A percentile compares a stretch with the other conserved stretches of the same genome.
phyloP scores from a whole-genome alignment of 2,329 filamentous ascomycete genomes.

The Diaporthe citrichinensis region DNA sequence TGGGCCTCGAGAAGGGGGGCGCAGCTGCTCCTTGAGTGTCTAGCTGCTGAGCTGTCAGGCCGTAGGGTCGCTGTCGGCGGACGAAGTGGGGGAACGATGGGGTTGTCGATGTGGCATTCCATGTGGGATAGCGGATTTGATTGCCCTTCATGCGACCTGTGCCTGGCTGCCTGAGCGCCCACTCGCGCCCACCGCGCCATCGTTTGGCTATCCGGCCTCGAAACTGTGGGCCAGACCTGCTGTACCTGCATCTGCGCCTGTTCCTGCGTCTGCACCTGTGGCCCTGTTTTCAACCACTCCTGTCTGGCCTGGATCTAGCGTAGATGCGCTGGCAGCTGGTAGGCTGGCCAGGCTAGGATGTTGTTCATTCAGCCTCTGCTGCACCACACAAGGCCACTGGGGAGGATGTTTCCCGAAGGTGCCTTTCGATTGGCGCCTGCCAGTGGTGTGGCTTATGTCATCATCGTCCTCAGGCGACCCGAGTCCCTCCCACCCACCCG shows the following conservation, averaged over 20 bases:
- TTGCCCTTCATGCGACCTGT: constrained; percentile 13
- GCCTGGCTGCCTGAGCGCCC: constrained; percentile 12
- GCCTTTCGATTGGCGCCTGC: too few species aligned
- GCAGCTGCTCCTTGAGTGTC: too few species aligned
- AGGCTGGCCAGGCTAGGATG: not conserved
- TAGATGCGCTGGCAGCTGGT: not conserved
- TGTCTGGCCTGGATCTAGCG: not conserved
- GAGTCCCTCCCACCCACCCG: not conserved
- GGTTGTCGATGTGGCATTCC: constrained; percentile 10
- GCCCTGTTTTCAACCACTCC: not conserved
- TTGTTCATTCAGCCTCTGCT: not conserved
- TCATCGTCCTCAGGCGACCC: not conserved
- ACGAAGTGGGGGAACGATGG: not conserved
- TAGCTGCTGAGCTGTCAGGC: constrained; percentile 11
- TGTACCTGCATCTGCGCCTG: constrained; percentile 10
- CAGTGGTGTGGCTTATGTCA: not conserved
- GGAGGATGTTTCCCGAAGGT: too few species aligned
- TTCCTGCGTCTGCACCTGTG: constrained; percentile 8
- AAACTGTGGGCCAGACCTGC: constrained; percentile 10
- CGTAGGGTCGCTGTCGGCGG: not conserved
- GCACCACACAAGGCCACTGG: not conserved
- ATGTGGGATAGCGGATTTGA: constrained; percentile 20
- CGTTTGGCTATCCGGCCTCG: constrained; percentile 3
- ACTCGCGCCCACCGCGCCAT: not conserved
- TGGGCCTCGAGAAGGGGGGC: not conserved